Evolutionary conservation across 768 basidiomycete genomes (phyloP).

Genomic region (Mycena haematopus): DNA sequence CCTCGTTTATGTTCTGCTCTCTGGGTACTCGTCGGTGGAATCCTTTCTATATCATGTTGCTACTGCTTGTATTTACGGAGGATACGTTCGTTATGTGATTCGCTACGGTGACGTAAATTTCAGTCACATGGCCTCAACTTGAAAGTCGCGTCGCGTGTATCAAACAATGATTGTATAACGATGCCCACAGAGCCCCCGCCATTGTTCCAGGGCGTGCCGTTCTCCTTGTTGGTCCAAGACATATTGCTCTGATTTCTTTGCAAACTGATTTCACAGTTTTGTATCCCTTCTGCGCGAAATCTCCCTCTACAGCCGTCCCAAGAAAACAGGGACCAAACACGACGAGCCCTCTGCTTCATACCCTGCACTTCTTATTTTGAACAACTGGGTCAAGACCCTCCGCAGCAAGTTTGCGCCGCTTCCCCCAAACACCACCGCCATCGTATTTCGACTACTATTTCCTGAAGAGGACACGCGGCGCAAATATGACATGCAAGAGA

Average conservation of each 20-base stretch:
- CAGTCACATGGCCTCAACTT: conserved; percentile 3
- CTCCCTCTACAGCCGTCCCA: conserved; percentile 40
- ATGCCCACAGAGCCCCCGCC: conserved; percentile 4
- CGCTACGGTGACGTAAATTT: background rate
- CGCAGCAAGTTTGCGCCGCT: conserved; percentile 52
- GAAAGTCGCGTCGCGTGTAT: conserved; percentile 1
- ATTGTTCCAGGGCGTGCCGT: conserved; percentile 39
- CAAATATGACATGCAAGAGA: conserved; percentile 78
- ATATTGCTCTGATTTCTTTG: background rate
- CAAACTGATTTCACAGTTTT: conserved; percentile 43
- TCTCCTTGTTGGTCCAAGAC: conserved; percentile 47
- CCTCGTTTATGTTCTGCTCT: conserved; percentile 24
- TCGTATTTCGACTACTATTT: conserved; percentile 79
- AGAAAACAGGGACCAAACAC: conserved; percentile 33
- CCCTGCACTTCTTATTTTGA: conserved; percentile 49
- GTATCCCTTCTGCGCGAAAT: conserved; percentile 57
- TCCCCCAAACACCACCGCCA: conserved; percentile 58
- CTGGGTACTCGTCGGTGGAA: conserved; percentile 23
- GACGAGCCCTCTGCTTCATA: conserved; percentile 31
- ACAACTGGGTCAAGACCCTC: conserved; percentile 52
- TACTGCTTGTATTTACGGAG: conserved; percentile 22
- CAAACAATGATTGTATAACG: conserved; percentile 1
- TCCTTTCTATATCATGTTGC: conserved; percentile 11
- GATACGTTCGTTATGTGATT: background rate
- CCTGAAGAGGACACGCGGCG: conserved; percentile 79